Conservation (phyloP, 2,329 filamentous ascomycete genomes). For the Peltaster fructicola region DNA sequence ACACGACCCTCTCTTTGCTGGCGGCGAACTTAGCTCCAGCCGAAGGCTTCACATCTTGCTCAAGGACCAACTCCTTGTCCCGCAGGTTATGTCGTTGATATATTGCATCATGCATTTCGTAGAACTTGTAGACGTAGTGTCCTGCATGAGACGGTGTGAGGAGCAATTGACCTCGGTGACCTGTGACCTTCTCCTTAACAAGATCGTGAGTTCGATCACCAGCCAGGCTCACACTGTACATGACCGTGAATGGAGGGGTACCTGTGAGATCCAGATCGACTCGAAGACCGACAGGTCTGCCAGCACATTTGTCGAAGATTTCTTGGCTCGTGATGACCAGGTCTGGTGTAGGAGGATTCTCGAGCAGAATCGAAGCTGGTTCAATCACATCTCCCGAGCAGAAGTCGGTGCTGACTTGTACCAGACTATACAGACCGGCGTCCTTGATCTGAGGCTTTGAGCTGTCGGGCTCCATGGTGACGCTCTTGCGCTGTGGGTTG, state of each 20-base stretch:
- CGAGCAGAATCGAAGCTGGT: slow-evolving; percentile 77
- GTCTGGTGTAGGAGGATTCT: slow-evolving; percentile 79
- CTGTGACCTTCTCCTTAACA: slow-evolving; percentile 42
- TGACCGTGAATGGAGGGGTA: slow-evolving; percentile 75
- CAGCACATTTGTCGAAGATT: slow-evolving; percentile 87
- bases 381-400: slow-evolving; percentile 83
- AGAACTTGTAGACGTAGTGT: slow-evolving; percentile 73
- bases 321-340: slow-evolving; percentile 57
- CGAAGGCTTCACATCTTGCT: slow-evolving; percentile 85
- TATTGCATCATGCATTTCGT: slow-evolving; percentile 61
- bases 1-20: slow-evolving; percentile 38
- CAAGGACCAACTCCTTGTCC: slow-evolving; percentile 45
- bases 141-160: slow-evolving; percentile 68
- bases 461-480: slow-evolving; percentile 42
- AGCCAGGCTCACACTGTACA: slow-evolving; percentile 54
- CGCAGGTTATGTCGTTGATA: no score
- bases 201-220: slow-evolving; percentile 30
- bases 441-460: slow-evolving; percentile 53
- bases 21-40: slow-evolving; percentile 58
- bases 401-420: slow-evolving; percentile 58
- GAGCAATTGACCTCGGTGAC: slow-evolving; percentile 67
- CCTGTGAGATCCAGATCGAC: slow-evolving; percentile 83
- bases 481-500: slow-evolving; percentile 38
- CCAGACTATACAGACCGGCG: slow-evolving; percentile 74
- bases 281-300: slow-evolving; percentile 76